Conservation (phyloP, 2,329 filamentous ascomycete species). For the Rutstroemia sydowiana region DNA sequence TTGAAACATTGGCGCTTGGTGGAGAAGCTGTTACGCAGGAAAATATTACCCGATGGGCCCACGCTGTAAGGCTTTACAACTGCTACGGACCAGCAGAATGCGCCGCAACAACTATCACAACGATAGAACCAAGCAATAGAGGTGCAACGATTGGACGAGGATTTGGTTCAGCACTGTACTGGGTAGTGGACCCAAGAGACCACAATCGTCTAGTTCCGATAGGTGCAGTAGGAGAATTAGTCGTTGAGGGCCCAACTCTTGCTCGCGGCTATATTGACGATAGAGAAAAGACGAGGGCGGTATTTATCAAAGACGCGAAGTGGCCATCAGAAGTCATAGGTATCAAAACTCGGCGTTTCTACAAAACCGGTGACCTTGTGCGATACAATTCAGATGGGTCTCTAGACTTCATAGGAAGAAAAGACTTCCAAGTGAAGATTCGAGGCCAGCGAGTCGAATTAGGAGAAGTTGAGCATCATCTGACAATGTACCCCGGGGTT, state of each 20-base stretch:
- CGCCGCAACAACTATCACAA: not conserved
- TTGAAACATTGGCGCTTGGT: constrained; percentile 15
- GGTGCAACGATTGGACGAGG: constrained; percentile 2
- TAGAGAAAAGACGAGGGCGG: constrained; percentile 28
- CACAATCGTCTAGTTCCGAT: constrained; percentile 30
- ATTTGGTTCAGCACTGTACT: constrained; percentile 14
- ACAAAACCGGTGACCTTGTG: constrained; percentile 51
- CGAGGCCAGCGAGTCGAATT: constrained; percentile 58
- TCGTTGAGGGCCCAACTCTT: constrained; percentile 33
- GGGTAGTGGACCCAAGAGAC: constrained; percentile 35
- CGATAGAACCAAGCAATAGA: constrained; percentile 5
- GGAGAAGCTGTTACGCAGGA: constrained; percentile 16
- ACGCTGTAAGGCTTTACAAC: constrained; percentile 1
- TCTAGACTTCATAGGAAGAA: constrained; percentile 54
- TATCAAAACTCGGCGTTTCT: constrained; percentile 37
- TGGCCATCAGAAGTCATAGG: constrained; percentile 17
- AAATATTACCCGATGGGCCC: constrained; percentile 30
- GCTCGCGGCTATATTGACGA: constrained; percentile 35
- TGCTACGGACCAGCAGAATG: constrained; percentile 4
- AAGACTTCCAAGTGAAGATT: constrained; percentile 59
- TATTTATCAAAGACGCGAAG: constrained; percentile 31
- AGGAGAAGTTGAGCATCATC: constrained; percentile 44
- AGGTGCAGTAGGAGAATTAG: constrained; percentile 33
- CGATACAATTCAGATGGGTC: constrained; percentile 48
- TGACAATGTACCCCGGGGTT: constrained; percentile 2